Evolutionary conservation across 345 rosid species (phyloP), one percentile per base, ranked within the genome.

Genomic region (Iberis pinnata): DNA sequence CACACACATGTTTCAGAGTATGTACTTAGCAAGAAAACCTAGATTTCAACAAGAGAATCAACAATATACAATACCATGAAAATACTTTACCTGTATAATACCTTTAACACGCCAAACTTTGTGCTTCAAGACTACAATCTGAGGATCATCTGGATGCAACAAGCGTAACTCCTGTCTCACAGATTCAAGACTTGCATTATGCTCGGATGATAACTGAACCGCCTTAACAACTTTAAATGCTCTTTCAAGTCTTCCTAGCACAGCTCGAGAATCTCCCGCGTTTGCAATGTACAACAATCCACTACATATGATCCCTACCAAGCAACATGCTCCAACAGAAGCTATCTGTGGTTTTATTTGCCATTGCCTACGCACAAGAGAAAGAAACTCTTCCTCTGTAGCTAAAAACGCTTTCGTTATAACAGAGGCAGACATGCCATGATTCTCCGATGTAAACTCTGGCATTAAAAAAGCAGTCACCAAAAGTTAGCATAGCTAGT

Each of bases 361-460:
- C 73, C 73, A 69, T 15, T 69, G 73, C 16, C 47, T 53, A 40
- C 69, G 64, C 27, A 69, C 73, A 58, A 69, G 73, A 17, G 64
- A 56, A 14, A 69, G 65, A 63, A 69, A 69, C 2, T 58, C 73
- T 22, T 69, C 73, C 17, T 69, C 73, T 2, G 69, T 69, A 43
- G 69, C 61, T 58, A 63, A 18, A 63, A 69, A 69, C 10, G 73
- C 73, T 51, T 69, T 63, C 3, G 64, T 69, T 17, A 69, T 69
- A 1, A 69, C 73, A 61, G 88, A 85, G 4, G 87, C 80, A 3
- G 97, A 88, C 95, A 93, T 86, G 43, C 87, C 94, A 52, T 64
- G 67, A 60, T 69, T 73, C 74, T 93, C 97, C 10, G 89, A 60
- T 14, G 95, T 79, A 62, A 81, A 83, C 69, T 80, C 99, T 93